A percentile compares a stretch with the other conserved stretches of the same genome.
phyloP scores from a whole-genome alignment of 139 green algal genomes.

The Auxenochlorella pyrenoidosa region DNA sequence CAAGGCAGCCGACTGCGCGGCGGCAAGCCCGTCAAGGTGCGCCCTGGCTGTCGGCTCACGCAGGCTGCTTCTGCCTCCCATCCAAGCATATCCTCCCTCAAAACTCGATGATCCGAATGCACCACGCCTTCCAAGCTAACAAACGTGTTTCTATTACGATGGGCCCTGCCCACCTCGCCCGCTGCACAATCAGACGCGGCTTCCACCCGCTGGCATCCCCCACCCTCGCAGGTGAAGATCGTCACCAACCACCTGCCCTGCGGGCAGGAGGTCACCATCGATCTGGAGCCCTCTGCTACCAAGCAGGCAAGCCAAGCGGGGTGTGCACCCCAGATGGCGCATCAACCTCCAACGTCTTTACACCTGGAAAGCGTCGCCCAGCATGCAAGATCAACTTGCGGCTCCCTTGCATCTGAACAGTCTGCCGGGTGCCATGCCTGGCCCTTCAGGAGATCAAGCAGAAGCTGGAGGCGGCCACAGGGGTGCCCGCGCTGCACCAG shows the following conservation, averaged over 20 bases:
- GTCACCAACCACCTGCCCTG: slow-evolving; percentile 68
- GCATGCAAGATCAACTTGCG: too few species aligned
- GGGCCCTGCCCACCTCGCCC: too few species aligned
- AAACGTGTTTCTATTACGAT: too few species aligned
- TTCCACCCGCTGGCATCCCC: too few species aligned
- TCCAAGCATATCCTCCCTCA: background rate
- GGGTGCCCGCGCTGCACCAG: slow-evolving; percentile 60
- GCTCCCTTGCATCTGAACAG: too few species aligned
- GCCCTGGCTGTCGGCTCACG: background rate
- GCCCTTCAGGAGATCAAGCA: slow-evolving; percentile 50
- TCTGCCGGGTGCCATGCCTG: too few species aligned
- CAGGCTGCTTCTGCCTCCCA: background rate
- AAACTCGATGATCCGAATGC: too few species aligned
- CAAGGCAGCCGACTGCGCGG: slow-evolving; percentile 33
- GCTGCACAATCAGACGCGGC: too few species aligned
- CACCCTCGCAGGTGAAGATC: slow-evolving; percentile 63
- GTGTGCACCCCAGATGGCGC: background rate
- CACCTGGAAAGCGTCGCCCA: too few species aligned
- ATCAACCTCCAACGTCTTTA: too few species aligned
- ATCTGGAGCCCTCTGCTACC: slow-evolving; percentile 51
- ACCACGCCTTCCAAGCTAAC: too few species aligned
- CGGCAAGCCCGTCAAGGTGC: slow-evolving; percentile 47
- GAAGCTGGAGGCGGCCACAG: slow-evolving; percentile 57
- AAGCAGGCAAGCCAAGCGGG: slow-evolving; percentile 19
- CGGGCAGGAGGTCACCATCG: slow-evolving; percentile 63